Conservation (phyloP, 2,329 filamentous ascomycete species). For the Scedosporium aurantiacum region DNA sequence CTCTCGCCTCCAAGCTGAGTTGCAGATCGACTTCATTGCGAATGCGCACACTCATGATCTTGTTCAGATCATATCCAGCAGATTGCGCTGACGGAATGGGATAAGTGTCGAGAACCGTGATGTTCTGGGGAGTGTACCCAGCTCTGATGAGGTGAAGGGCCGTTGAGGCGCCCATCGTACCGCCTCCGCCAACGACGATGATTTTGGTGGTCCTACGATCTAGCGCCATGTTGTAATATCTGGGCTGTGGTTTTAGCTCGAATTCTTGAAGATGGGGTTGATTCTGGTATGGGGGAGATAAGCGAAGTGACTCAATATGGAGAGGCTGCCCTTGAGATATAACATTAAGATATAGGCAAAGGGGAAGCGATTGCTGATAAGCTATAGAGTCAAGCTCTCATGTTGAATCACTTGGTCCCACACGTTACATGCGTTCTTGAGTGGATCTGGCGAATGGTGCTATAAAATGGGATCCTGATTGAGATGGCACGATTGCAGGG, state of each 20-base stretch:
- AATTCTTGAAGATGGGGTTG: too few relatives aligned
- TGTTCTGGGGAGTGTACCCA: constrained; percentile 29
- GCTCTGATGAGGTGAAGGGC: constrained; percentile 31
- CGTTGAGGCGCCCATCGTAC: constrained; percentile 34
- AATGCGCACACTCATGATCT: constrained; percentile 30
- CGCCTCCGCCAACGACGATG: constrained; percentile 35
- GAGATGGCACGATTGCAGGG: too few relatives aligned
- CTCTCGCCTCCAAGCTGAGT: constrained; percentile 20
- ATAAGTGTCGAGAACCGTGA: constrained; percentile 34
- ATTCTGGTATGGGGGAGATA: neutral
- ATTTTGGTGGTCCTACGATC: constrained; percentile 16
- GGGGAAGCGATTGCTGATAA: too few relatives aligned
- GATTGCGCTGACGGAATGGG: constrained; percentile 34
- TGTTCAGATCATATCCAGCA: constrained; percentile 35
- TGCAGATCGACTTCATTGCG: constrained; percentile 19
- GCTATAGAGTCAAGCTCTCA: too few relatives aligned
- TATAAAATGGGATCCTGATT: too few relatives aligned
- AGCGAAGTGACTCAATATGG: too few relatives aligned
- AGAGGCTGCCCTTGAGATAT: too few relatives aligned
- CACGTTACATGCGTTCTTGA: too few relatives aligned
- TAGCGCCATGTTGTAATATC: constrained; percentile 12
- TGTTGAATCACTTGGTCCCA: too few relatives aligned
- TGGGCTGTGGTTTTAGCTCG: neutral
- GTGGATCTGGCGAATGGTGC: too few relatives aligned
- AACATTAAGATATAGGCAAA: too few relatives aligned